phyloP scores from a whole-genome alignment of 2,329 filamentous ascomycete genomes.

The Colletotrichum sp. region DNA sequence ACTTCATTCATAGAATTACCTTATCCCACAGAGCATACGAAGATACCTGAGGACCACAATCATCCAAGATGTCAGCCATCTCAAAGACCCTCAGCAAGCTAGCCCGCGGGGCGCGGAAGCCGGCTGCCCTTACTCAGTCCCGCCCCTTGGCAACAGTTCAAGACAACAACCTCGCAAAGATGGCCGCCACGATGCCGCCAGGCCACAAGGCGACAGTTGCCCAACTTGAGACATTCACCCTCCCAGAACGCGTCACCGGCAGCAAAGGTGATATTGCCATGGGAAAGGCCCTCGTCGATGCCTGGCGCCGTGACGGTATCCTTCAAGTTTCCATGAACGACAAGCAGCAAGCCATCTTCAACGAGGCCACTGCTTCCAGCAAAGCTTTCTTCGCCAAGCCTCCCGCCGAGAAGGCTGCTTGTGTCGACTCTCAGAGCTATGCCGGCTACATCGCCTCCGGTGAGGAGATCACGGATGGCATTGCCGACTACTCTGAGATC shows the following conservation, averaged over 20 bases:
- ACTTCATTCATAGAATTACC: neutral
- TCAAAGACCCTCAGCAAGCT: conserved; percentile 1
- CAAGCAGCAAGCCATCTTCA: conserved; percentile 38
- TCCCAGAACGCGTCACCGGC: conserved; percentile 41
- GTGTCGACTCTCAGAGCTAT: conserved; percentile 50
- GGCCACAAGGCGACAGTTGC: conserved; percentile 18
- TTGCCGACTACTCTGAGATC: conserved; percentile 57
- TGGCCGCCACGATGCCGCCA: conserved; percentile 13
- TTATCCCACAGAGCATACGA: neutral
- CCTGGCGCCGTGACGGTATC: conserved; percentile 51
- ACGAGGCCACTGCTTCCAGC: conserved; percentile 40
- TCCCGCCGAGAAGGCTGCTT: conserved; percentile 42
- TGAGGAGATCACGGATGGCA: conserved; percentile 52
- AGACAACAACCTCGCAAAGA: conserved; percentile 10
- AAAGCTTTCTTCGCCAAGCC: conserved; percentile 43
- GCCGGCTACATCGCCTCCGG: conserved; percentile 55
- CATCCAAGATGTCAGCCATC: neutral
- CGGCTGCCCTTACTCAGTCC: neutral
- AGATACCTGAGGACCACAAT: neutral
- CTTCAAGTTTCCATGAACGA: conserved; percentile 47
- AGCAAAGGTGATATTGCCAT: conserved; percentile 37
- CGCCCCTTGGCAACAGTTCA: conserved; percentile 7
- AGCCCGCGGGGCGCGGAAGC: neutral
- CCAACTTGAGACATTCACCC: conserved; percentile 43
- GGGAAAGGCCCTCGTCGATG: conserved; percentile 43